Conservation (phyloP, 805 yeast genomes). For the Sugiyamaella boreocaroliniensis region DNA sequence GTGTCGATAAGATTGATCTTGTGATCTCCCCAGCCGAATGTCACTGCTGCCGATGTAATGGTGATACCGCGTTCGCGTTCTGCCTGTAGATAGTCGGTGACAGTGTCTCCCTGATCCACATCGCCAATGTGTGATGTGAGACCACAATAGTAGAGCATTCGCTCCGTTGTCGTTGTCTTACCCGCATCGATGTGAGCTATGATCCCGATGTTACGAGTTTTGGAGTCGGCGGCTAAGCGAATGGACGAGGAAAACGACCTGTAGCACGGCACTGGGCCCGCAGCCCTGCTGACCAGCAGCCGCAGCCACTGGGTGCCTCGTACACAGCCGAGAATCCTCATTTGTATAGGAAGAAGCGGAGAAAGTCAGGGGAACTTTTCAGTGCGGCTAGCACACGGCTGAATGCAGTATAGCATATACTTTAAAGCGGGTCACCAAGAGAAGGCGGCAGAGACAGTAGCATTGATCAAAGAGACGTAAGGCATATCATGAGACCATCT, state of each 20-base stretch:
- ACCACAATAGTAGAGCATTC: conserved; percentile 89
- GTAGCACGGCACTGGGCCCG: not conserved
- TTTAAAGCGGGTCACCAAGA: too few relatives aligned
- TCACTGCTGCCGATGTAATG: conserved; percentile 91
- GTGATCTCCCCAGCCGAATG: conserved; percentile 75
- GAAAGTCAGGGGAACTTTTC: not conserved
- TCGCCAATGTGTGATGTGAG: conserved; percentile 72
- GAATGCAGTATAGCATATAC: too few relatives aligned
- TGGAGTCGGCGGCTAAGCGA: not conserved
- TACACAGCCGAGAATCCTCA: too few relatives aligned
- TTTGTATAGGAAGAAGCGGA: too few relatives aligned
- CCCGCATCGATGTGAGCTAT: conserved; percentile 99
- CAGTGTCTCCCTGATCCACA: conserved; percentile 95
- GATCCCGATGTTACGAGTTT: conserved; percentile 81
- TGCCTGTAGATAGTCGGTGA: conserved; percentile 83
- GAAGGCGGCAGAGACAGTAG: too few relatives aligned
- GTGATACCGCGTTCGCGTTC: conserved; percentile 93
- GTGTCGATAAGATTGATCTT: conserved; percentile 88
- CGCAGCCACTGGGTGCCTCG: too few relatives aligned
- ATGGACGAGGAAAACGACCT: not conserved
- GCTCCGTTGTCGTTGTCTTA: conserved; percentile 93
- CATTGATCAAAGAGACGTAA: too few relatives aligned
- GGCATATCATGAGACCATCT: too few relatives aligned
- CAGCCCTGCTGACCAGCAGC: not conserved
- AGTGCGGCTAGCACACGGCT: not conserved